Evolutionary conservation across 345 rosid species (phyloP).

Genomic region (Arabis hirsuta): DNA sequence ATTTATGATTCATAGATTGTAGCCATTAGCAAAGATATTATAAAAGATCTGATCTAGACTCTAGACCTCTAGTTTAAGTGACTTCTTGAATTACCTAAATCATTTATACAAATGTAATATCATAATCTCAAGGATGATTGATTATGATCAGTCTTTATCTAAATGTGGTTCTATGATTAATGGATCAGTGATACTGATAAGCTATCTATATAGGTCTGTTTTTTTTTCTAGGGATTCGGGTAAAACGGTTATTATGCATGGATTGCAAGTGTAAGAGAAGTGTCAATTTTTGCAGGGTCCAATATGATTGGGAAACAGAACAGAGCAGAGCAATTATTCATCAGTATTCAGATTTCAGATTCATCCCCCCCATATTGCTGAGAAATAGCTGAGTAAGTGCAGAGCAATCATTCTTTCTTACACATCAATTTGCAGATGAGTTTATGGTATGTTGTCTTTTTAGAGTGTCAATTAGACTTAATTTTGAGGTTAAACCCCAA

Average conservation of each 20-base stretch:
- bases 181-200: neutral
- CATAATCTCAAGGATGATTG: conserved; percentile 7
- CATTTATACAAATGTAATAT: neutral
- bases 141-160: neutral
- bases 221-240: conserved; percentile 2
- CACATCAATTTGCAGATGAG: conserved; percentile 18
- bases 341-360: conserved; percentile 37
- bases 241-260: conserved; percentile 29
- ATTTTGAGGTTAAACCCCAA: neutral
- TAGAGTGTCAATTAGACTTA: neutral
- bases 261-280: conserved; percentile 36
- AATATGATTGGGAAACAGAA: conserved; percentile 38
- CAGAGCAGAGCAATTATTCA: conserved; percentile 36
- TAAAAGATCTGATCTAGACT: conserved; percentile 23
- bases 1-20: conserved; percentile 36
- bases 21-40: conserved; percentile 1
- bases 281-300: conserved; percentile 41
- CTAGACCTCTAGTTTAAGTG: conserved; percentile 19
- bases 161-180: conserved; percentile 10
- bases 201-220: neutral
- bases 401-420: conserved; percentile 36
- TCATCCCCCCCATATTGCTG: conserved; percentile 44
- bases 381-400: conserved; percentile 24
- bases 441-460: conserved; percentile 11
- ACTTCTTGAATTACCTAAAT: conserved; percentile 2